Conservation (phyloP, 257 asterid genomes). For the Lantana camara region DNA sequence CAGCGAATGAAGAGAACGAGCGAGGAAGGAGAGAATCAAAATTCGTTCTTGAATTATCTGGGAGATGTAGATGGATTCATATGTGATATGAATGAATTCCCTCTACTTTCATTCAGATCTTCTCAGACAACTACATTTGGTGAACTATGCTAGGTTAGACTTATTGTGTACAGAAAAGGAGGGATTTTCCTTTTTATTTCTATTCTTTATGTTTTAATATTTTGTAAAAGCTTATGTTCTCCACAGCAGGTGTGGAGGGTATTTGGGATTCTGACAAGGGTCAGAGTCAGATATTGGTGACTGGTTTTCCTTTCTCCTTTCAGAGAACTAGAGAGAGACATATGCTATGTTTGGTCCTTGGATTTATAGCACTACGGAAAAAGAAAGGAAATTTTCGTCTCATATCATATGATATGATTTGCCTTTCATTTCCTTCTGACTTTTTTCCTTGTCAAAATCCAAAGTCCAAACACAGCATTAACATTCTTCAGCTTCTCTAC, state of each 20-base stretch:
- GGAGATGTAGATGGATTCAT: slow-evolving; percentile 55
- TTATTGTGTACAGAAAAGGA: slow-evolving; percentile 7
- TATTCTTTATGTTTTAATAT: too few species aligned
- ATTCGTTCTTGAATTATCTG: slow-evolving; percentile 45
- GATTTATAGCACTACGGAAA: too few species aligned
- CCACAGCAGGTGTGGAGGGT: too few species aligned
- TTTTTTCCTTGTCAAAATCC: too few species aligned
- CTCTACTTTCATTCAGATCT: slow-evolving; percentile 48
- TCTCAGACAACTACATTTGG: slow-evolving; percentile 33
- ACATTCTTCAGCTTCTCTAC: neutral
- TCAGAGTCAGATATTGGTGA: neutral
- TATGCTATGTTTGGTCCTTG: too few species aligned
- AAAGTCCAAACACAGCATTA: neutral
- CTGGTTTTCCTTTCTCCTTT: neutral
- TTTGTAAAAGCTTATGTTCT: too few species aligned
- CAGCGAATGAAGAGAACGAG: slow-evolving; percentile 36
- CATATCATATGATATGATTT: too few species aligned
- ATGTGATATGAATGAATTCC: slow-evolving; percentile 49
- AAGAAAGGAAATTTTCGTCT: too few species aligned
- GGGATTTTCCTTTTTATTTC: neutral
- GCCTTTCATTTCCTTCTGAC: too few species aligned
- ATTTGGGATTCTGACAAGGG: neutral
- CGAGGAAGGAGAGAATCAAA: slow-evolving; percentile 37
- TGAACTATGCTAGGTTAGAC: slow-evolving; percentile 3
- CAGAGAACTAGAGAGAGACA: neutral